Percentiles rank a stretch among this genome's conserved stretches.
Conservation (phyloP, 352 stramenopile genomes). For the Phytophthora idaei region DNA sequence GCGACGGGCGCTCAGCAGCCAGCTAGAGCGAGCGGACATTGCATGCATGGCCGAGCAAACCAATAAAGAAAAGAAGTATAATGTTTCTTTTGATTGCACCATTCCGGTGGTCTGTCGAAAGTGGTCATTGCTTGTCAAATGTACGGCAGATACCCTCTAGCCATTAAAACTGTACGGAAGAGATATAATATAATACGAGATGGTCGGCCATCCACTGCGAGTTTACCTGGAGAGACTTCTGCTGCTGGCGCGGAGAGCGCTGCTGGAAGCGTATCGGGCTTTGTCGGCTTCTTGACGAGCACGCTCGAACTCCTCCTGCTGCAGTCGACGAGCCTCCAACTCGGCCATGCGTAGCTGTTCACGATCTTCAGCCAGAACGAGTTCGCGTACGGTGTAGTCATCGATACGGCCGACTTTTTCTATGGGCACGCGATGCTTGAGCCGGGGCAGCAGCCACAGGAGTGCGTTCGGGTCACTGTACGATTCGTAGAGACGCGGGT, state of each 20-base stretch:
- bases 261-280: constrained; percentile 31
- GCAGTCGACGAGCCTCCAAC: constrained; percentile 57
- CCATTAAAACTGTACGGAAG: constrained; percentile 15
- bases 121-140: neutral
- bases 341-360: constrained; percentile 77
- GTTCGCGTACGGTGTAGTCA: constrained; percentile 80
- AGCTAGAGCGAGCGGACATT: neutral
- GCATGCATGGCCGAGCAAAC: neutral
- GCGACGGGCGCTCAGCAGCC: neutral
- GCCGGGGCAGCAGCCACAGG: constrained; percentile 76
- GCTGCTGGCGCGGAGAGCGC: constrained; percentile 33
- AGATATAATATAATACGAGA: constrained; percentile 24
- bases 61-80: constrained; percentile 4
- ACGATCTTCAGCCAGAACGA: constrained; percentile 78
- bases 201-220: neutral
- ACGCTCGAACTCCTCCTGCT: constrained; percentile 72
- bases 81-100: constrained; percentile 18
- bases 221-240: constrained; percentile 35
- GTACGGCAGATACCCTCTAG: constrained; percentile 9
- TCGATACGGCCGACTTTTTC: constrained; percentile 81
- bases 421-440: constrained; percentile 85
- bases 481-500: constrained; percentile 76
- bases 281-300: constrained; percentile 37
- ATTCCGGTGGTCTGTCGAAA: constrained; percentile 1
- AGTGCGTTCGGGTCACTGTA: constrained; percentile 84